Evolutionary conservation across 768 basidiomycete genomes (phyloP).

Genomic region (Agaricus blazei): DNA sequence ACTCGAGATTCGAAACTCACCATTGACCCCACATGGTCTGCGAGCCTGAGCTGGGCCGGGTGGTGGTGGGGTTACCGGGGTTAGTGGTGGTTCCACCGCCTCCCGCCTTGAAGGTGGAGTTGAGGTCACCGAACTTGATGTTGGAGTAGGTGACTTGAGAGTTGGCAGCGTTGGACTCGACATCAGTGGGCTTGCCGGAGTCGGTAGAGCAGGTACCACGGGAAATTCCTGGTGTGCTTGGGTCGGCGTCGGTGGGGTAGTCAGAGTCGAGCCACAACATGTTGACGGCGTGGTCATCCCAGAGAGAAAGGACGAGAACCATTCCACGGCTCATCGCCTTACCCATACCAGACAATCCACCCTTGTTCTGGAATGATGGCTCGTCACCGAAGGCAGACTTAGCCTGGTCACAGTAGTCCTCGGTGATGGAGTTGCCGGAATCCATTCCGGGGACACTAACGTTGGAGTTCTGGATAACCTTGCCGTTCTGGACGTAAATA

Average conservation of each 20-base stretch:
- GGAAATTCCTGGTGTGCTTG: constrained; percentile 3
- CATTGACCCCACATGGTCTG: constrained; percentile 9
- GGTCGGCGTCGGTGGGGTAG: constrained; percentile 31
- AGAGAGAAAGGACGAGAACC: constrained; percentile 45
- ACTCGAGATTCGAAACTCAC: background rate
- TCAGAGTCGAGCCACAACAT: constrained; percentile 56
- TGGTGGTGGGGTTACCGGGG: background rate
- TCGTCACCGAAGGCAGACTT: constrained; percentile 31
- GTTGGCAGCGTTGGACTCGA: constrained; percentile 12
- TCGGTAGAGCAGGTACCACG: constrained; percentile 12
- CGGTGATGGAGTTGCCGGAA: constrained; percentile 30
- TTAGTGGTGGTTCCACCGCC: background rate
- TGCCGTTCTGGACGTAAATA: constrained; percentile 28
- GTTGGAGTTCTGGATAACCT: constrained; percentile 30
- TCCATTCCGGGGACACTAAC: constrained; percentile 26
- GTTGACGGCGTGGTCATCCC: constrained; percentile 50
- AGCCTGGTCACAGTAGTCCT: constrained; percentile 28
- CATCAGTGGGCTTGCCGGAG: constrained; percentile 18
- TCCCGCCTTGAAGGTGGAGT: constrained; percentile 1
- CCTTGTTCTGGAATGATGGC: constrained; percentile 18
- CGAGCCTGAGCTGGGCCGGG: background rate
- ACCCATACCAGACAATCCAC: constrained; percentile 32
- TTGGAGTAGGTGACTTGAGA: constrained; percentile 20
- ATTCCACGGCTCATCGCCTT: constrained; percentile 33
- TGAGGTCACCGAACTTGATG: constrained; percentile 20